Percentiles rank a stretch among this genome's conserved stretches.
These are phyloP conservation scores for Leccinum fibrillosum DNA, from an alignment of 768 basidiomycete genomes.

Conservation along the genomic window DNA sequence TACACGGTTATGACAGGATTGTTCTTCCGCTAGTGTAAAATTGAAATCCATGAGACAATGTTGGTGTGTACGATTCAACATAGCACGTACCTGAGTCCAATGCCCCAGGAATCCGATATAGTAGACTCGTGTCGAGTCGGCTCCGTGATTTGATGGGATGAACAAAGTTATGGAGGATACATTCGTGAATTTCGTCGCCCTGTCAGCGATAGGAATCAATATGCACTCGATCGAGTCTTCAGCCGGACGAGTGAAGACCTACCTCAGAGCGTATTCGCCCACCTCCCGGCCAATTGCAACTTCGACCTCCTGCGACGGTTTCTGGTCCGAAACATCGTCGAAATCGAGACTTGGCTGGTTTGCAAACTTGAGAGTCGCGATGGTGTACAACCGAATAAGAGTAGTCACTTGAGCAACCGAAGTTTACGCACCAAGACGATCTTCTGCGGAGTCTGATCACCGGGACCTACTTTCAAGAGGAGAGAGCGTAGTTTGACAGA, in stretches of 20 bases:
- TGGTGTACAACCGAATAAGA: background rate
- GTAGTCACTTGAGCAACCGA: background rate
- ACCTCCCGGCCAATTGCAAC: constrained; percentile 70
- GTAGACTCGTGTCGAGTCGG: constrained; percentile 71
- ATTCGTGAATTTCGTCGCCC: constrained; percentile 84
- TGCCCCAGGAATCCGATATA: constrained; percentile 84
- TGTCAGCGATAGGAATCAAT: constrained; percentile 26
- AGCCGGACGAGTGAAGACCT: constrained; percentile 18
- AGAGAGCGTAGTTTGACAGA: constrained; percentile 81
- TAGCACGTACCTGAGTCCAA: constrained; percentile 63
- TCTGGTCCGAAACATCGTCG: constrained; percentile 58
- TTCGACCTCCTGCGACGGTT: constrained; percentile 68
- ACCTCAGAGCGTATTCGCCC: constrained; percentile 86
- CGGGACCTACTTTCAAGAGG: constrained; percentile 81
- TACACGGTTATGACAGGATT: constrained; percentile 84
- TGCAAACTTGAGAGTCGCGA: constrained; percentile 52
- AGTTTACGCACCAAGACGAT: constrained; percentile 58
- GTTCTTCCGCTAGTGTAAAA: constrained; percentile 57
- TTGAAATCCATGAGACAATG: background rate
- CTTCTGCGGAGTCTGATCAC: constrained; percentile 70
- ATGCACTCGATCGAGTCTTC: background rate
- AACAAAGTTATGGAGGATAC: constrained; percentile 79
- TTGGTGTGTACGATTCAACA: background rate
- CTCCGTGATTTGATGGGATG: constrained; percentile 77
- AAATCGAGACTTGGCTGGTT: constrained; percentile 84